Conservation (phyloP, 768 basidiomycete species). For the Naematelia encephala region DNA sequence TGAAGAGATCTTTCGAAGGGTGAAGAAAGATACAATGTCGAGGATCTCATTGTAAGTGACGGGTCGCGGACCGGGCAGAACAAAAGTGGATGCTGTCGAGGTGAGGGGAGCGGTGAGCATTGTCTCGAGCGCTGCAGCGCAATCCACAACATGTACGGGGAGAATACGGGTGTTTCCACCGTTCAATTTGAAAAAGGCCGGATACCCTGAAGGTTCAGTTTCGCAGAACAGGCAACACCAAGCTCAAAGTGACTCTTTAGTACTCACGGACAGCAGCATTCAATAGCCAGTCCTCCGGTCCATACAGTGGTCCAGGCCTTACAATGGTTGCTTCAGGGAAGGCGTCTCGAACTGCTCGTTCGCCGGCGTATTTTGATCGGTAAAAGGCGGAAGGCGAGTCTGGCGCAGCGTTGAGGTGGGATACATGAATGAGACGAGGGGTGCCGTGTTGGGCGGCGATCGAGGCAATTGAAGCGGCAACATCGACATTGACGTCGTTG, state of each 20-base stretch:
- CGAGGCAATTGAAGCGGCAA: constrained; percentile 79
- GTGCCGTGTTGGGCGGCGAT: constrained; percentile 75
- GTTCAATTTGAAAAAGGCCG: constrained; percentile 93
- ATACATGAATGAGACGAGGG: constrained; percentile 83
- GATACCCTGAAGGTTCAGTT: constrained; percentile 62
- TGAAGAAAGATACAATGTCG: constrained; percentile 68
- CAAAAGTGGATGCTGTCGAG: constrained; percentile 59
- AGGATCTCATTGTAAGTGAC: constrained; percentile 66
- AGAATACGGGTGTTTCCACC: constrained; percentile 78
- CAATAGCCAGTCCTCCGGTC: constrained; percentile 90
- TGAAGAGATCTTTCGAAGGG: constrained; percentile 67
- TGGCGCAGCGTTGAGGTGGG: constrained; percentile 83
- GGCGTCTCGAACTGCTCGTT: constrained; percentile 74
- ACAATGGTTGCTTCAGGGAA: constrained; percentile 87
- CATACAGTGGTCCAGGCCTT: constrained; percentile 78
- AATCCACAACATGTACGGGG: constrained; percentile 90
- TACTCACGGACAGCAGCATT: constrained; percentile 84
- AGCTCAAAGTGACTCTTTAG: background rate
- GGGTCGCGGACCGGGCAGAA: constrained; percentile 83
- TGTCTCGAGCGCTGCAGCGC: constrained; percentile 85
- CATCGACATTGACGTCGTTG: constrained; percentile 72
- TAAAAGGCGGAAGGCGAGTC: constrained; percentile 79
- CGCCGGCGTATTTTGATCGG: constrained; percentile 83
- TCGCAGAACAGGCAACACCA: background rate
- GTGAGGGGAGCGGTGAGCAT: constrained; percentile 62